A percentile compares a stretch with the other conserved stretches of the same genome.
phyloP scores from a whole-genome alignment of 345 rosid genomes.

The Punica granatum region DNA sequence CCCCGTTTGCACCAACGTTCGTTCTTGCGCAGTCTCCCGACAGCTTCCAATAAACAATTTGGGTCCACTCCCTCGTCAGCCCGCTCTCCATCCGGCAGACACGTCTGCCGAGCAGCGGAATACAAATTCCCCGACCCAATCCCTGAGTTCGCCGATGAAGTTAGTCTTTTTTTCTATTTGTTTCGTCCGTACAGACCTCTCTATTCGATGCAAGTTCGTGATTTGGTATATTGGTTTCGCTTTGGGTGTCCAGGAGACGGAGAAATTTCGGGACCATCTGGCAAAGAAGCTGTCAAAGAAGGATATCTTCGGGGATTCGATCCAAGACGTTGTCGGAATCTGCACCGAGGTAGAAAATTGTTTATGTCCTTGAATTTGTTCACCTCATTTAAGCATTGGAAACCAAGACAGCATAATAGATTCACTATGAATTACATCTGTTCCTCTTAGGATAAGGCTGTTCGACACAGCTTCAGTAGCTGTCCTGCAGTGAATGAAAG shows the following conservation, averaged over 20 bases:
- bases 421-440: no score
- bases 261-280: constrained; percentile 65
- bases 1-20: neutral
- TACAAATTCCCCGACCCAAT: constrained; percentile 85
- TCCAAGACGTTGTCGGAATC: constrained; percentile 62
- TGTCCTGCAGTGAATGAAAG: neutral
- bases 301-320: constrained; percentile 53
- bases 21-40: neutral
- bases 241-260: constrained; percentile 50
- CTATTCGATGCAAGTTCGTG: neutral
- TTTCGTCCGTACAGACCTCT: neutral
- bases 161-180: constrained; percentile 20
- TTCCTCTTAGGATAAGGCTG: no score
- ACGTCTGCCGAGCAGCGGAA: constrained; percentile 57
- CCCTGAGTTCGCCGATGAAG: constrained; percentile 81
- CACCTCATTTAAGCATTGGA: neutral
- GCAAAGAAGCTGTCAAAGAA: constrained; percentile 53
- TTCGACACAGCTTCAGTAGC: no score
- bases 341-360: constrained; percentile 62
- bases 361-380: no score
- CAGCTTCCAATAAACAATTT: neutral
- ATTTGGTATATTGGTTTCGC: neutral
- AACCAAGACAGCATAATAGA: no score
- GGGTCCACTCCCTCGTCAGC: neutral
- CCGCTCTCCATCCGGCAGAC: neutral